Percentiles rank a stretch among this genome's conserved stretches.
Evolutionary conservation across 805 yeast species (phyloP).

Genomic region (Myxozyma neotropica): DNA sequence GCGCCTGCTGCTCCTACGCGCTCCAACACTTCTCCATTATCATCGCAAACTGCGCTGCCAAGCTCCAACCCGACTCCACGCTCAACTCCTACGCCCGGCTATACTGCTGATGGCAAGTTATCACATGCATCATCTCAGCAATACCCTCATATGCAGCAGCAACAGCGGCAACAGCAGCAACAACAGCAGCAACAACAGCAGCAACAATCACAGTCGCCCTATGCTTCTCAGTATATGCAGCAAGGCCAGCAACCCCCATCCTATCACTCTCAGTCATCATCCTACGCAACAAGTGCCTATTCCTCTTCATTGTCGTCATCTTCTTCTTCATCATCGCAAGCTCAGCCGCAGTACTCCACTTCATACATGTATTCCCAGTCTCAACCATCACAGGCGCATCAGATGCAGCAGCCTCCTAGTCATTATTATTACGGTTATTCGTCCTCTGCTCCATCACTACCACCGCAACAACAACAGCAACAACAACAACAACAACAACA

Average conservation of each 20-base stretch:
- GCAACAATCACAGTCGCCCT: not conserved
- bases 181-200: conserved; percentile 2
- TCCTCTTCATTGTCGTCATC: not conserved
- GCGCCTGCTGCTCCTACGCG: not conserved
- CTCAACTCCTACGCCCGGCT: not conserved
- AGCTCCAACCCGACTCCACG: not conserved
- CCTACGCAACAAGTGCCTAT: no score
- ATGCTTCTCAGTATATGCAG: not conserved
- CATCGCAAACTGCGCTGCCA: not conserved
- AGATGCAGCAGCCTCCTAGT: not conserved
- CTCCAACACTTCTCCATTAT: not conserved
- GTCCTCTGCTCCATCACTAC: not conserved
- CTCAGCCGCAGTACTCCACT: not conserved
- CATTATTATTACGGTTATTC: not conserved
- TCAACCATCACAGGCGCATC: not conserved
- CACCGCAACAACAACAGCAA: not conserved
- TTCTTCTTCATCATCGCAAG: not conserved
- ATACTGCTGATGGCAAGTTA: not conserved
- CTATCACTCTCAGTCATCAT: not conserved
- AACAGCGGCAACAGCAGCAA: not conserved
- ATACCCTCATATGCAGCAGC: not conserved
- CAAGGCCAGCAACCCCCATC: not conserved
- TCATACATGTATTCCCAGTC: not conserved
- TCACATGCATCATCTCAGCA: not conserved
- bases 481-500: not conserved